Percentiles rank a stretch among this genome's conserved stretches.
Conservation (phyloP, 345 rosid species). For the Populus pruinosa region DNA sequence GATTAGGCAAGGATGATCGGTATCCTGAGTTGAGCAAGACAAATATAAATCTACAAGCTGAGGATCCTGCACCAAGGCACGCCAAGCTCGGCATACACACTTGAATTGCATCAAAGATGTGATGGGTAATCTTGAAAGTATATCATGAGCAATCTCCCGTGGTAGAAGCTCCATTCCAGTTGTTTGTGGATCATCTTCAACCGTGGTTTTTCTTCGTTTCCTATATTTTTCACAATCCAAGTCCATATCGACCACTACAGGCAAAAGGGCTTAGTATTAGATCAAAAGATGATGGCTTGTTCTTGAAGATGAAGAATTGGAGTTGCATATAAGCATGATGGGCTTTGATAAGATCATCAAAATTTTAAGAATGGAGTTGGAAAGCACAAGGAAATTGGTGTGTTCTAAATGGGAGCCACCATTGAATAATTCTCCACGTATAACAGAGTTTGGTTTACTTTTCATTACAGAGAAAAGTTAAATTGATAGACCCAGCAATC, state of each 20-base stretch:
- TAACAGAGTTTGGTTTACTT: background rate
- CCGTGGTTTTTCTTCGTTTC: constrained; percentile 27
- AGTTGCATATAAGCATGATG: constrained; percentile 28
- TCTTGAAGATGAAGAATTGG: background rate
- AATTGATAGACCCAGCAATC: constrained; percentile 20
- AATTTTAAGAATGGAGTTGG: constrained; percentile 23
- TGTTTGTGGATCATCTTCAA: constrained; percentile 8
- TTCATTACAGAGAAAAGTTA: background rate
- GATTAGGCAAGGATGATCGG: constrained; percentile 40
- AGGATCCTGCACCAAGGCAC: constrained; percentile 22
- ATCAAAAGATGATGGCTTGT: constrained; percentile 10
- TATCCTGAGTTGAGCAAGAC: background rate
- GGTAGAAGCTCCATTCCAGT: constrained; percentile 53
- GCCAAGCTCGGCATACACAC: constrained; percentile 41
- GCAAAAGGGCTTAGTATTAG: background rate
- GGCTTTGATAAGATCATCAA: constrained; percentile 22
- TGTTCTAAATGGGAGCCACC: constrained; percentile 31
- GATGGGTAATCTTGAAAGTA: constrained; percentile 59
- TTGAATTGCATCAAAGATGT: constrained; percentile 36
- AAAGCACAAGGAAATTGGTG: constrained; percentile 33
- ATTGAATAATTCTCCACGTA: constrained; percentile 24
- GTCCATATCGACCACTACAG: constrained; percentile 25
- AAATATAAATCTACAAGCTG: constrained; percentile 19
- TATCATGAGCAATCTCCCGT: constrained; percentile 49
- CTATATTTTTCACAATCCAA: constrained; percentile 12